These are phyloP conservation scores for Hamamelis virginiana DNA, from an alignment of 164 flowering plant species.

Conservation along the genomic window DNA sequence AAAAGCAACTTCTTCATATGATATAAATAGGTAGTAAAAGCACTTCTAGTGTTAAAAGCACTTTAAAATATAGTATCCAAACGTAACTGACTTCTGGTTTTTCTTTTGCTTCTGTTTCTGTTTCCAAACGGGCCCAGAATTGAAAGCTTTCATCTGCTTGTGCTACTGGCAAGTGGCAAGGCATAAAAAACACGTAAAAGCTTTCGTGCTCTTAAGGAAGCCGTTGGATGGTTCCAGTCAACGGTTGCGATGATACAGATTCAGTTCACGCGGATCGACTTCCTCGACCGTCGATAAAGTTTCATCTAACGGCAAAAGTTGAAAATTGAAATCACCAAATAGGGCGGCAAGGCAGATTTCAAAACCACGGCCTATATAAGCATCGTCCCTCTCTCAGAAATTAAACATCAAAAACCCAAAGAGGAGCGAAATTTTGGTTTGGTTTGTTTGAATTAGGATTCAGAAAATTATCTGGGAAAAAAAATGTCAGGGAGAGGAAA, in stretches of 20 bases:
- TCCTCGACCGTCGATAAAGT: neutral
- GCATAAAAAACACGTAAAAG: too few species aligned
- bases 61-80: too few species aligned
- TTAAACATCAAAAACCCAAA: too few species aligned
- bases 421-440: neutral
- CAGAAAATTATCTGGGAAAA: neutral
- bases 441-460: neutral
- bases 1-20: too few species aligned
- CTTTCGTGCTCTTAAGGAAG: neutral
- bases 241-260: neutral
- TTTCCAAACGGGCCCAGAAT: too few species aligned
- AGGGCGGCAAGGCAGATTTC: neutral
- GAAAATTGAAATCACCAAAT: neutral
- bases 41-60: too few species aligned
- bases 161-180: too few species aligned
- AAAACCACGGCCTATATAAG: neutral
- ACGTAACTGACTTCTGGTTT: too few species aligned
- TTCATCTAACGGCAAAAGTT: neutral
- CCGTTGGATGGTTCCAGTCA: neutral
- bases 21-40: too few species aligned
- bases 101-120: too few species aligned
- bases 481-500: conserved; percentile 16
- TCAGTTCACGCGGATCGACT: neutral
- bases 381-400: neutral
- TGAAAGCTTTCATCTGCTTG: too few species aligned